Base-by-base conservation (phyloP, 2,329 filamentous ascomycete genomes). In the Helotiales sp. region DNA sequence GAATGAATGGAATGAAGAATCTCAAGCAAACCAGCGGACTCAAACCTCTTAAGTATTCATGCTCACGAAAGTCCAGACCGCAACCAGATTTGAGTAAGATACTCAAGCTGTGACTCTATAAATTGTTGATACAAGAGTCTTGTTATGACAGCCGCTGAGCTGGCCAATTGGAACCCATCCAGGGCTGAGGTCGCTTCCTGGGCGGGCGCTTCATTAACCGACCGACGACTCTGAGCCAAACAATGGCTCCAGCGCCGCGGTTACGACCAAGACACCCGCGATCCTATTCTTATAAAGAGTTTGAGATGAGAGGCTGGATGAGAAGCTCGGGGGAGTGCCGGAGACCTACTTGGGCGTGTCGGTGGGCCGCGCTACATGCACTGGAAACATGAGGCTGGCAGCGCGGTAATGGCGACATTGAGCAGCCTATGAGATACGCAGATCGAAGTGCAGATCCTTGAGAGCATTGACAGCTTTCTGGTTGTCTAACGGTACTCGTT, bases 71-170 rank as follows among this genome's bases (percentile, higher is more conserved):
- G 30, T 67, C 40, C 66, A 57, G 61, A 72, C 68, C 59, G 69
- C 64, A 20, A 69, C 45, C 58, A n/a, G 43, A 40, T 65, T n/a
- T 64, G 15, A 50, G 32, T 45, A 22, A 69, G 50, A 54, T 68
- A 69, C 67, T 43, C 67, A 62, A 61, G 15, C 43, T 52, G 63
- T 71, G 71, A 74, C 69, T 76, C 74, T 76, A 76, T 73, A 72
- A 74, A 73, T 75, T 73, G 64, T 71, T 76, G 76, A 76, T 73
- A 76, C 76, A 73, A 59, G 59, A 55, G 40, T 67, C 62, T 45
- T 70, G 75, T 76, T 26, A 67, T 74, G 70, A 68, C 71, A 75
- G 63, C 60, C 76, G 76, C 76, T 77, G 73, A 52, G 58, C 34
- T 69, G 70, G 65, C 76, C 75, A 77, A 77, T 77, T 30, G 65